Conservation (phyloP, 768 basidiomycete species). For the Sutorius australiensis region DNA sequence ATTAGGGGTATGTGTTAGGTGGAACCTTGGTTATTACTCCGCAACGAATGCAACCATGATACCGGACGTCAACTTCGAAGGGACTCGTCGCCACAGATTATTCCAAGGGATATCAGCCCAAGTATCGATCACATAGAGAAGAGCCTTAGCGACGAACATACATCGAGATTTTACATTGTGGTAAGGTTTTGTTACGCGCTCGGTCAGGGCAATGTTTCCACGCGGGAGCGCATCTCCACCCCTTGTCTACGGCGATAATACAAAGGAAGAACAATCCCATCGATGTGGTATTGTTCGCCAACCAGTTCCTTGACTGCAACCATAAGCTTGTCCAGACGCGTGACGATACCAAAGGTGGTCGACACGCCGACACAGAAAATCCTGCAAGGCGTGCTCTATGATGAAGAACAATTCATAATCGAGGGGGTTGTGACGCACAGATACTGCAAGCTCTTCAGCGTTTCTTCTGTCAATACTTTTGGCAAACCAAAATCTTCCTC, state of each 20-base stretch:
- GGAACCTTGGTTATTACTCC: neutral
- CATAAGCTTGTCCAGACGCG: conserved; percentile 73
- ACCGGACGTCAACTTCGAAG: neutral
- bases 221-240: conserved; percentile 31
- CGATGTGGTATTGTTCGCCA: conserved; percentile 84
- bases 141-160: neutral
- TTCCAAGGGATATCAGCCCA: neutral
- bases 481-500: conserved; percentile 78
- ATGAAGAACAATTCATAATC: neutral
- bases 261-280: conserved; percentile 48
- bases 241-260: conserved; percentile 22
- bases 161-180: neutral
- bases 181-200: neutral
- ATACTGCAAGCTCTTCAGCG: conserved; percentile 75
- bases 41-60: neutral
- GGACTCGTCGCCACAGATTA: neutral
- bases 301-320: conserved; percentile 81
- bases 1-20: neutral
- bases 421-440: conserved; percentile 46
- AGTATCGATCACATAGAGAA: neutral
- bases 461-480: conserved; percentile 63
- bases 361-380: conserved; percentile 73
- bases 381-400: conserved; percentile 28
- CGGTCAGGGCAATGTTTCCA: neutral
- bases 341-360: conserved; percentile 64